Evolutionary conservation across 129 eudicot genomes (phyloP).

Genomic region (Pulicaria dysenterica): DNA sequence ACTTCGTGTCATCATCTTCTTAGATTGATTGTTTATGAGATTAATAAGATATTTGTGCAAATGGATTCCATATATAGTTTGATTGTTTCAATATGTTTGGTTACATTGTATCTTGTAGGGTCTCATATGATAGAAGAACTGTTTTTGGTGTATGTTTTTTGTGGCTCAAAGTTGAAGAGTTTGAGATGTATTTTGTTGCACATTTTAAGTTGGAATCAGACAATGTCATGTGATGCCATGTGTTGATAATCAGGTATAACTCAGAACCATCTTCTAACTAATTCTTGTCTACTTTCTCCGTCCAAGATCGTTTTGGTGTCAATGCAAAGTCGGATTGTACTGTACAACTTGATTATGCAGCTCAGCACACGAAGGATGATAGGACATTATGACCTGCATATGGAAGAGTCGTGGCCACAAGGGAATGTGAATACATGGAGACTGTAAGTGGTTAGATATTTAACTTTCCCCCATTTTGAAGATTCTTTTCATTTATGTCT

Average conservation of each 20-base stretch:
- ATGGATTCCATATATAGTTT: neutral
- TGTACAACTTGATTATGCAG: neutral
- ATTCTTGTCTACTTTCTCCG: conserved; percentile 11
- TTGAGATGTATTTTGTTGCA: neutral
- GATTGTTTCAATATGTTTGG: conserved; percentile 17
- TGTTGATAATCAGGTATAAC: conserved; percentile 23
- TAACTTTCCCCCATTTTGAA: too few species aligned
- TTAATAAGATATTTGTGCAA: neutral
- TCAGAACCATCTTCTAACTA: conserved; percentile 23
- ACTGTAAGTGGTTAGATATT: too few species aligned
- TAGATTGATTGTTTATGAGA: neutral
- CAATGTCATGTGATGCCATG: conserved; percentile 31
- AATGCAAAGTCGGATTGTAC: neutral
- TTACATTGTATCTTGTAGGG: conserved; percentile 3
- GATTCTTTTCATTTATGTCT: too few species aligned
- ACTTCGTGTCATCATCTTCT: neutral
- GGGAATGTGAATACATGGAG: too few species aligned
- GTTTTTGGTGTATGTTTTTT: conserved; percentile 15
- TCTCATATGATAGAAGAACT: conserved; percentile 2
- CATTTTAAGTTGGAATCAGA: neutral
- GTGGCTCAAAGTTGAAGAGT: neutral
- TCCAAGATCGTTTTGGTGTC: conserved; percentile 6
- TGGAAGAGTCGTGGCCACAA: too few species aligned
- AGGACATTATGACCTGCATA: too few species aligned
- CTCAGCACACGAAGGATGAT: too few species aligned